Percentiles rank a stretch among this genome's conserved stretches.
Conservation (phyloP, 192 early-diverging fungal genomes). For the Linnemannia hyalina region DNA sequence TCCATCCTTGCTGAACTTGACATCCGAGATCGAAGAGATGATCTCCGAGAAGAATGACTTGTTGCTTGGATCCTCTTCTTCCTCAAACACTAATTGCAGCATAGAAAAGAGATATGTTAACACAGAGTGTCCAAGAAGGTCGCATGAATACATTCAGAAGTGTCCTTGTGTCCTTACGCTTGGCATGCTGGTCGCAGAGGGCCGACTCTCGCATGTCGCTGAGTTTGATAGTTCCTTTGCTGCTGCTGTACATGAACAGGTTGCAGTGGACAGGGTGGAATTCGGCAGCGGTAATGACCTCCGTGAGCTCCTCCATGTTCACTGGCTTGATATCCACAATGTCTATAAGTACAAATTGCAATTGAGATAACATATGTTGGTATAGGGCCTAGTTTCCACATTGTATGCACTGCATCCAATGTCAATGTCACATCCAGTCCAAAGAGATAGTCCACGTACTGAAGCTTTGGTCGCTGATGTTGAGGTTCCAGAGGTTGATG, state of each 20-base stretch:
- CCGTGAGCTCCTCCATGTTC: slow-evolving; percentile 99
- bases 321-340: slow-evolving; percentile 99
- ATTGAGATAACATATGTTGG: not conserved
- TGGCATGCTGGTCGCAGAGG: slow-evolving; percentile 94
- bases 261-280: slow-evolving; percentile 98
- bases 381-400: not conserved
- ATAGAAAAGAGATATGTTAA: not conserved
- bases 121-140: no score
- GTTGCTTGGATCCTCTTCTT: slow-evolving; percentile 91
- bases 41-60: slow-evolving; percentile 99
- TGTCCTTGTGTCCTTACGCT: slow-evolving; percentile 68
- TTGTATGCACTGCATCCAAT: not conserved
- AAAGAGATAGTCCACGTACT: slow-evolving; percentile 60
- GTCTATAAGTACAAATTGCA: slow-evolving; percentile 65
- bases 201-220: slow-evolving; percentile 97
- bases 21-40: slow-evolving; percentile 97
- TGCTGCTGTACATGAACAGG: slow-evolving; percentile 98
- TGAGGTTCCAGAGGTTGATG: slow-evolving; percentile 99
- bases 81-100: slow-evolving; percentile 81
- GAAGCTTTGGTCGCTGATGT: slow-evolving; percentile 98
- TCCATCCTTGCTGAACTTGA: slow-evolving; percentile 96
- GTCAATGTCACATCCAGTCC: not conserved
- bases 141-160: not conserved
- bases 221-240: slow-evolving; percentile 97
- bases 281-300: slow-evolving; percentile 98